A percentile compares a stretch with the other conserved stretches of the same genome.
Evolutionary conservation across 1,284 basidiomycete species (phyloP).

Genomic region (Pascua sp.): DNA sequence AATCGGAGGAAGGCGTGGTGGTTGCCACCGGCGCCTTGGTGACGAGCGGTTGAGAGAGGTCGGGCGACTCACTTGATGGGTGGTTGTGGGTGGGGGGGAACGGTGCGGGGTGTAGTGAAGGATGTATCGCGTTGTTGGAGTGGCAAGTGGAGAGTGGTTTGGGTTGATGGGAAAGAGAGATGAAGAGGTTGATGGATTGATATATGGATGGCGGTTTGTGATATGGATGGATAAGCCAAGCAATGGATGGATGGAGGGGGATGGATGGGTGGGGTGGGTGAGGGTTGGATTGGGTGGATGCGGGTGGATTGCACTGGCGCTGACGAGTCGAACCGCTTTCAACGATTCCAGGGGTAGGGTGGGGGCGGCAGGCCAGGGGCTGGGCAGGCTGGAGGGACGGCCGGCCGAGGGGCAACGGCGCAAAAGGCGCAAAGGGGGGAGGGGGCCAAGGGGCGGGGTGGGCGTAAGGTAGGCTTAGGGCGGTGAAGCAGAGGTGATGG

Average conservation of each 20-base stretch:
- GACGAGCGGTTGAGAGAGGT: neutral
- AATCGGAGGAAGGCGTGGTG: too few relatives aligned
- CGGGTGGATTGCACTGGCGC: too few relatives aligned
- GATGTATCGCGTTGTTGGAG: neutral
- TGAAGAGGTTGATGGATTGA: neutral
- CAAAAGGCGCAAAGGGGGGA: too few relatives aligned
- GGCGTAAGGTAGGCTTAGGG: too few relatives aligned
- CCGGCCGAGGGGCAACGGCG: too few relatives aligned
- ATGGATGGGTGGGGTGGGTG: neutral
- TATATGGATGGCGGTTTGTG: neutral
- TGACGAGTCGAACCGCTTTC: too few relatives aligned
- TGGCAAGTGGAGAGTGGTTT: neutral
- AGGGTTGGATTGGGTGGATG: neutral
- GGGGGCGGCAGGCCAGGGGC: neutral
- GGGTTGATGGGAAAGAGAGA: neutral
- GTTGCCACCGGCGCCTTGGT: neutral
- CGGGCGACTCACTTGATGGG: slow-evolving; percentile 10
- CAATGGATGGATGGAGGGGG: neutral
- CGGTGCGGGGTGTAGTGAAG: too few relatives aligned
- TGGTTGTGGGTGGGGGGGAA: neutral
- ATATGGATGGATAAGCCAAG: neutral
- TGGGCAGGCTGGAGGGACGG: too few relatives aligned
- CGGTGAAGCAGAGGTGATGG: too few relatives aligned
- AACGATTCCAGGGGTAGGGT: too few relatives aligned
- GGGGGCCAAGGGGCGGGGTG: too few relatives aligned